Conservation (phyloP, 2,329 filamentous ascomycete species). For the Aspergillus phoenicis region DNA sequence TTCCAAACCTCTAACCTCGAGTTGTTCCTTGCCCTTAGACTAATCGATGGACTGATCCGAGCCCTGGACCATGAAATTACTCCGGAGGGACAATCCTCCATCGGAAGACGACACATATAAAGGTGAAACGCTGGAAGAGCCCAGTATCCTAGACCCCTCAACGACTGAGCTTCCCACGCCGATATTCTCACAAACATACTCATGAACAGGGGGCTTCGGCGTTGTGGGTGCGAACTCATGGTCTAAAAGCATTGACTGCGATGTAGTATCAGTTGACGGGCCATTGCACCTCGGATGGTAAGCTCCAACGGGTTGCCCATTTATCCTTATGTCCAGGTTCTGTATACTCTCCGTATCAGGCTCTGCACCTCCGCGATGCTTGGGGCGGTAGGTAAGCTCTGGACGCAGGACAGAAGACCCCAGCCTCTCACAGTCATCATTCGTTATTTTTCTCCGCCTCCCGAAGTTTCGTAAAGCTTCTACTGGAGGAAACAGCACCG, state of each 20-base stretch:
- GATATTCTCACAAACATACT: background rate
- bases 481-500: constrained; percentile 32
- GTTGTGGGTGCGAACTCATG: constrained; percentile 12
- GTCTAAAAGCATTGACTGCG: constrained; percentile 41
- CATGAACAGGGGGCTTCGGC: background rate
- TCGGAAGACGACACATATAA: background rate
- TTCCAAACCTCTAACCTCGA: background rate
- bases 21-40: background rate
- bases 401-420: constrained; percentile 11
- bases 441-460: constrained; percentile 39
- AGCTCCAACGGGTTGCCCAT: constrained; percentile 23
- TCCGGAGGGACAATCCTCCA: background rate
- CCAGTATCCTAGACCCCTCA: background rate
- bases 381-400: background rate
- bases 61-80: background rate
- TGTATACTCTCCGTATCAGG: constrained; percentile 13
- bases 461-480: constrained; percentile 38
- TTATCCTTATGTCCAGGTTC: constrained; percentile 27
- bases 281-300: background rate
- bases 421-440: constrained; percentile 32
- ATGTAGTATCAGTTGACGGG: constrained; percentile 24
- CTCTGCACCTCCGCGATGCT: background rate
- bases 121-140: background rate
- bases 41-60: background rate
- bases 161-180: background rate